Conservation (phyloP, 2,329 filamentous ascomycete genomes). For the Ophiostoma perfectum region DNA sequence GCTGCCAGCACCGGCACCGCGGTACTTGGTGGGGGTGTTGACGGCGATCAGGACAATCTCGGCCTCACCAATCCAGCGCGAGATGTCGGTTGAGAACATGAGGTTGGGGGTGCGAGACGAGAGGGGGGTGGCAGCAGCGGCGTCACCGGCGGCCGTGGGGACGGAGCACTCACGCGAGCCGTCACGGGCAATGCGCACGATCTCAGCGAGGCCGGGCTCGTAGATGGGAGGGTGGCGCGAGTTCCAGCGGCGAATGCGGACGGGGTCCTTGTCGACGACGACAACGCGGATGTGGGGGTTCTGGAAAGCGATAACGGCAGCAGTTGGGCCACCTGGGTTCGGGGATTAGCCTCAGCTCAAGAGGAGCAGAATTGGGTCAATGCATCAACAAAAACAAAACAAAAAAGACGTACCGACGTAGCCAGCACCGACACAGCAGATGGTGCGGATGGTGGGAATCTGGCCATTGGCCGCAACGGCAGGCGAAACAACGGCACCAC, state of each 20-base stretch:
- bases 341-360: neutral
- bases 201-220: conserved; percentile 64
- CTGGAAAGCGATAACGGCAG: conserved; percentile 66
- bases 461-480: conserved; percentile 12
- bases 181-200: conserved; percentile 61
- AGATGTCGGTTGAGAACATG: conserved; percentile 66
- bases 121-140: conserved; percentile 33
- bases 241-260: conserved; percentile 67
- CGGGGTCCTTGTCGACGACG: conserved; percentile 65
- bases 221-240: conserved; percentile 68
- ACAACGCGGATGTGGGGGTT: conserved; percentile 66
- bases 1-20: conserved; percentile 62
- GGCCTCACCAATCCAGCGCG: conserved; percentile 56
- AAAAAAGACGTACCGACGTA: conserved; percentile 59
- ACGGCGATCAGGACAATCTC: conserved; percentile 72
- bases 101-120: conserved; percentile 57
- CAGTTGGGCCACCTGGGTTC: conserved; percentile 62
- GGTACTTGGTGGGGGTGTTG: conserved; percentile 72
- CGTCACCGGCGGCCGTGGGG: conserved; percentile 32
- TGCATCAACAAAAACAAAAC: no score
- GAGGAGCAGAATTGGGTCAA: no score
- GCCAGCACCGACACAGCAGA: conserved; percentile 70
- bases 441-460: conserved; percentile 44
- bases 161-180: conserved; percentile 45
- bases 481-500: neutral